Base-by-base conservation (phyloP, 805 yeast genomes). In the Debaryomyces prosopidis region DNA sequence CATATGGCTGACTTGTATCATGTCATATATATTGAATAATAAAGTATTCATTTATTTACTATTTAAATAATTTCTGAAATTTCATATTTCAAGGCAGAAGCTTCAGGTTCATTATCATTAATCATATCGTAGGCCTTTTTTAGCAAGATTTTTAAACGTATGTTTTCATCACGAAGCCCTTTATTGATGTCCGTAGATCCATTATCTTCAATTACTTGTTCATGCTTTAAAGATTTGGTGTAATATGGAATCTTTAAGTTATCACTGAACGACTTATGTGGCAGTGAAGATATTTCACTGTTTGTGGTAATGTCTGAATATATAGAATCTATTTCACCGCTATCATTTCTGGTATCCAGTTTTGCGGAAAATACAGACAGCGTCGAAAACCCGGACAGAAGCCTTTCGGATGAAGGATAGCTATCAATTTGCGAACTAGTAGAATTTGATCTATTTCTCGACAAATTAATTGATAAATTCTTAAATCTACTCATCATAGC, bases 401-500 rank as follows among this genome's bases (percentile, higher is more conserved):
- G 39, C 41, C 46, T 30, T 27, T 12, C 16, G 38, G 30, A 18
- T 16, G 44, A 38, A 32, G 34, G n/a, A 28, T 27, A 14, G 5
- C 15, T 20, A 26, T 30, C 28, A 27, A 15, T 5, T 17, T 38
- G 32, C 7, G 50, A 38, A 17, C 44, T 39, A 14, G 42, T 50
- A 20, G 50, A 40, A 40, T 47, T 46, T 11, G 53, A 47, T 42
- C 49, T 45, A 17, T 48, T 33, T 27, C 52, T 44, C n/a, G 55
- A 32, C 26, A 54, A 37, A 36, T 47, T 50, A 16, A 64, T 48
- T 12, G 66, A 60, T 23, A 70, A 53, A 23, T 47, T 54, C 51
- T 62, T 68, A 45, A 70, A 50, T 47, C 55, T 65, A 15, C 61
- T 67, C 17, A 66, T 51, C 40, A 68, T 53, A 4, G 66, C 6